These are phyloP conservation scores for Geopyxis carbonaria DNA, from an alignment of 495 filamentous ascomycete species.

Conservation along the genomic window DNA sequence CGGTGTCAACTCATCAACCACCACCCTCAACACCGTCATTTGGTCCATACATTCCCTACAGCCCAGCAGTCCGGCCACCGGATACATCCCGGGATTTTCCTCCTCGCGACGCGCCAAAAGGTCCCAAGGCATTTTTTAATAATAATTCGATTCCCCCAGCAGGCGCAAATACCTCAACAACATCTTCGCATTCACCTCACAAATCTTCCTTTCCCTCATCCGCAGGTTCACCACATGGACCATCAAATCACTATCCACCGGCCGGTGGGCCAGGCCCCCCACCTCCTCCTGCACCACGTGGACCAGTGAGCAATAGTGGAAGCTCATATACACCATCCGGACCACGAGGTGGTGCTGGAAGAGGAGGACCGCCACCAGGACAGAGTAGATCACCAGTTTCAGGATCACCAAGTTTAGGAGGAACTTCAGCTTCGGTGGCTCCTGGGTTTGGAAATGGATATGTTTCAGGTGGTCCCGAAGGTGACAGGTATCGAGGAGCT, in stretches of 20 bases:
- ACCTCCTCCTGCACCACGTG: constrained; percentile 3
- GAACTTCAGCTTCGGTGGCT: constrained; percentile 6
- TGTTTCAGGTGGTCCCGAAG: constrained; percentile 14
- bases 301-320: constrained; percentile 3
- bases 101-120: constrained; percentile 22
- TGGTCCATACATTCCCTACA: constrained; percentile 15
- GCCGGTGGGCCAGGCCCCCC: constrained; percentile 2
- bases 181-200: constrained; percentile 18
- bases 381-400: constrained; percentile 20
- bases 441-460: constrained; percentile 18
- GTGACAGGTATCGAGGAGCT: constrained; percentile 12
- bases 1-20: constrained; percentile 24
- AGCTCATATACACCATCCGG: constrained; percentile 20
- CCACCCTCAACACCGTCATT: constrained; percentile 23
- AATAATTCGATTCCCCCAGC: constrained; percentile 10
- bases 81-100: constrained; percentile 8
- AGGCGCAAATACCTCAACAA: constrained; percentile 7
- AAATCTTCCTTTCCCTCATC: constrained; percentile 17
- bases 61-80: not conserved
- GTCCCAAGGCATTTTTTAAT: constrained; percentile 17
- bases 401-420: constrained; percentile 10
- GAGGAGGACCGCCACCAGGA: constrained; percentile 13
- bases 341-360: constrained; percentile 17
- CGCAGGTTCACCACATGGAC: constrained; percentile 13
- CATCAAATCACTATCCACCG: constrained; percentile 18